Evolutionary conservation across 768 basidiomycete species (phyloP), one percentile per base, ranked within the genome.

Genomic region (Psilocybe azurescens): DNA sequence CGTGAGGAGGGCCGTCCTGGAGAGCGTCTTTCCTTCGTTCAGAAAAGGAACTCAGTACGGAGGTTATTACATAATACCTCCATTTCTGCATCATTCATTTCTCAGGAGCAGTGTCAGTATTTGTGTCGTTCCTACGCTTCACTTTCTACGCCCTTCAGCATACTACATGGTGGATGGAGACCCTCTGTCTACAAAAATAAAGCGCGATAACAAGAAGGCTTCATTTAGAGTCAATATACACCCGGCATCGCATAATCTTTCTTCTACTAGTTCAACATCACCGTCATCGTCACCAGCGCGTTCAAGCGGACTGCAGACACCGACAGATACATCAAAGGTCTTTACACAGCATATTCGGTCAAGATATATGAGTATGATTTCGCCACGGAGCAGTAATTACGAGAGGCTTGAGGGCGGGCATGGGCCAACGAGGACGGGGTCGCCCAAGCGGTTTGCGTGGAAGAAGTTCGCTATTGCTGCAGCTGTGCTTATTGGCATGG

Each of bases 401-500:
- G 75, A 73, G 51, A 63, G 72, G 50, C 64, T 76, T 33, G 75
- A 76, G 57, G 69, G 69, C n/a, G 73, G 73, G n/a, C 65, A 69
- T 29, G 87, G 88, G 4, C 83, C 85, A 1, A 72, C 74, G 46
- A 74, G 82, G 20, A 62, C 64, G 24, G 65, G 59, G 13, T 30
- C 46, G n/a, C 28, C 63, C 44, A 72, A 70, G 52, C 70, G 74
- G 0, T 79, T 81, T 61, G 78, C 72, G 18, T 92, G 90, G 90
- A 91, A 86, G 73, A 89, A 85, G 76, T 82, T 91, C 58, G 85
- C 82, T 3, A 71, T 91, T 6, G 89, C 79, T 3, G 88, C 86
- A 55, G 80, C 72, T 1, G 72, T 85, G 1, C 71, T 91, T 49
- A 76, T 91, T 60, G 80, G 76, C 8, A 69, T 90, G 48, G 83